Percentiles rank a stretch among this genome's conserved stretches.
phyloP scores from a whole-genome alignment of 2,329 filamentous ascomycete genomes.

The Xylaria sp. region DNA sequence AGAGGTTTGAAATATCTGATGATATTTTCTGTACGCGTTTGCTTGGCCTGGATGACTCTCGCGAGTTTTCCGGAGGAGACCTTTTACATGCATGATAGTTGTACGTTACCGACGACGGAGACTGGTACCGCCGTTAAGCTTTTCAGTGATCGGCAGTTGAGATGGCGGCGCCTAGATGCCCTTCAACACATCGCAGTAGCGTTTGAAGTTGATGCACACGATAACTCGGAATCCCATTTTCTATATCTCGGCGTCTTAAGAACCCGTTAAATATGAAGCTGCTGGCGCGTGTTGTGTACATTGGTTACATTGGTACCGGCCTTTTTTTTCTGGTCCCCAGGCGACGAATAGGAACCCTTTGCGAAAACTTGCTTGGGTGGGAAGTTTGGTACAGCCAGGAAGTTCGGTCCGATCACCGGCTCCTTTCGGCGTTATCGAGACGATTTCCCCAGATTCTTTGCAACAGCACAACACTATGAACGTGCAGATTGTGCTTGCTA shows the following conservation, averaged over 20 bases:
- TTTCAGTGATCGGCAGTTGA: slow-evolving; percentile 21
- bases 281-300: slow-evolving; percentile 1
- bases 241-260: slow-evolving; percentile 10
- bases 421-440: slow-evolving; percentile 23
- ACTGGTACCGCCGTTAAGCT: slow-evolving; percentile 15
- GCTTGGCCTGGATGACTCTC: slow-evolving; percentile 10
- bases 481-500: neutral
- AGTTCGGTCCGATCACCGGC: slow-evolving; percentile 29
- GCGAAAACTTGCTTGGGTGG: slow-evolving; percentile 8
- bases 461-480: neutral
- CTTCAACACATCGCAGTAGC: neutral
- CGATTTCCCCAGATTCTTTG: slow-evolving; percentile 15
- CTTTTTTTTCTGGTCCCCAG: neutral
- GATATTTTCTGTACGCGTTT: neutral
- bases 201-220: neutral
- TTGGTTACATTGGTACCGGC: slow-evolving; percentile 7
- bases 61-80: neutral
- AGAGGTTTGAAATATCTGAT: neutral
- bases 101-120: slow-evolving; percentile 17
- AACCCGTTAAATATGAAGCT: neutral
- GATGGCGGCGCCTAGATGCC: neutral
- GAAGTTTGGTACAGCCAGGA: slow-evolving; percentile 24
- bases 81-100: neutral
- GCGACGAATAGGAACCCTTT: slow-evolving; percentile 27
- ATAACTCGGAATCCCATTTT: slow-evolving; percentile 1